Percentiles rank a stretch among this genome's conserved stretches.
Conservation (phyloP, 192 early-diverging fungal species). For the Gigaspora rosea region DNA sequence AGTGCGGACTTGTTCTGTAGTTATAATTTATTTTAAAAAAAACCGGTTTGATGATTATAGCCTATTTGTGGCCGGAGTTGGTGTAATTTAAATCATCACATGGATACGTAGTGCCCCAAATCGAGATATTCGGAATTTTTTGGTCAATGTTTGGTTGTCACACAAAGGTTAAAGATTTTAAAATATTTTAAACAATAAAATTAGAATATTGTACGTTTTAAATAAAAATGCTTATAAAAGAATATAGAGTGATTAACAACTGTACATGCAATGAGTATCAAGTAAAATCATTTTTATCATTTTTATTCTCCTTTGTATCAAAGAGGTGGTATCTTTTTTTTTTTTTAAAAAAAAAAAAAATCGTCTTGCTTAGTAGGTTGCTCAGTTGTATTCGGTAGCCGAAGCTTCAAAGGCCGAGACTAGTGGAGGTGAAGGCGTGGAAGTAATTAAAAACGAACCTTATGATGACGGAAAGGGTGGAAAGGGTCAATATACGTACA, state of each 20-base stretch:
- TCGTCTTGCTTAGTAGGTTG: slow-evolving; percentile 41
- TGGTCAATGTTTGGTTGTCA: too few species aligned
- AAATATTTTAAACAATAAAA: too few species aligned
- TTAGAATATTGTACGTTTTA: too few species aligned
- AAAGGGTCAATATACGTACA: slow-evolving; percentile 79
- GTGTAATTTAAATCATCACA: too few species aligned
- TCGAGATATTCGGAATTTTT: too few species aligned
- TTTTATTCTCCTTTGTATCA: background rate
- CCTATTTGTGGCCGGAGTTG: too few species aligned
- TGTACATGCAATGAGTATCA: slow-evolving; percentile 76
- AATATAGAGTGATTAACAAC: slow-evolving; percentile 77
- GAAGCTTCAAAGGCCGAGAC: slow-evolving; percentile 77
- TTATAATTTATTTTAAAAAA: too few species aligned
- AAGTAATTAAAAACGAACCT: slow-evolving; percentile 75
- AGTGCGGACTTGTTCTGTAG: too few species aligned
- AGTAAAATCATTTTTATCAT: slow-evolving; percentile 28
- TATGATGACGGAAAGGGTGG: slow-evolving; percentile 75
- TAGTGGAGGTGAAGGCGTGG: slow-evolving; percentile 79
- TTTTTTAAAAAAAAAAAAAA: background rate
- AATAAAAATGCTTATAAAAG: slow-evolving; percentile 66
- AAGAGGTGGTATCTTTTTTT: slow-evolving; percentile 20
- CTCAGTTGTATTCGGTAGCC: slow-evolving; percentile 75
- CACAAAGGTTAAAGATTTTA: too few species aligned
- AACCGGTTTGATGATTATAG: too few species aligned
- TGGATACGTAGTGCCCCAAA: too few species aligned